A percentile compares a stretch with the other conserved stretches of the same genome.
Evolutionary conservation across 352 stramenopile species (phyloP).

Genomic region (Peronosclerospora sorghi): DNA sequence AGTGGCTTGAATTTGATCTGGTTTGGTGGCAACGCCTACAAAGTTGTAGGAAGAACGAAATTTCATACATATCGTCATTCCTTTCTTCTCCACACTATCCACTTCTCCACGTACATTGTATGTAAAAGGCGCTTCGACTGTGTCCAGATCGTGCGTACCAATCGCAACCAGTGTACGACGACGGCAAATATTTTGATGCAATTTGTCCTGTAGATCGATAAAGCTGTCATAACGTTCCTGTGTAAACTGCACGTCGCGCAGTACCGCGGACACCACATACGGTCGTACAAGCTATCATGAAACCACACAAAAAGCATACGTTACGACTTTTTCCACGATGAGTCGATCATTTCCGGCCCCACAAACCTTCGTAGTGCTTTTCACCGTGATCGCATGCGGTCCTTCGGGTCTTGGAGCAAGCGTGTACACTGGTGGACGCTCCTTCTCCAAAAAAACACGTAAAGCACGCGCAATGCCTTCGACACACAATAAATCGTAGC

Average conservation of each 20-base stretch:
- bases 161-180: constrained; percentile 98
- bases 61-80: background rate
- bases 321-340: background rate
- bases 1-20: constrained; percentile 97
- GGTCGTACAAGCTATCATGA: constrained; percentile 81
- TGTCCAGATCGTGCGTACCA: constrained; percentile 98
- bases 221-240: constrained; percentile 96
- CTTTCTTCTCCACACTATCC: background rate
- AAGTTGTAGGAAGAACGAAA: background rate
- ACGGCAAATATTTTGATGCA: constrained; percentile 99
- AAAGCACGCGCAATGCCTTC: constrained; percentile 96
- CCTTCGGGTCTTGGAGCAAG: constrained; percentile 43
- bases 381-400: constrained; percentile 81
- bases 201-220: constrained; percentile 99
- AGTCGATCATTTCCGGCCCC: background rate
- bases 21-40: constrained; percentile 82
- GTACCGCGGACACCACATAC: constrained; percentile 96
- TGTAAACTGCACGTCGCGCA: constrained; percentile 94
- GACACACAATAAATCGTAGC: constrained; percentile 99
- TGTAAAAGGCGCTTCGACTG: constrained; percentile 89
- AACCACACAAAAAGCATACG: constrained; percentile 1
- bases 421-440: constrained; percentile 83
- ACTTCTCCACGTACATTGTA: constrained; percentile 54
- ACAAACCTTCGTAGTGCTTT: constrained; percentile 70
- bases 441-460: constrained; percentile 94